Base-by-base conservation (phyloP, 805 yeast genomes). In the Deakozyma indianensis region DNA sequence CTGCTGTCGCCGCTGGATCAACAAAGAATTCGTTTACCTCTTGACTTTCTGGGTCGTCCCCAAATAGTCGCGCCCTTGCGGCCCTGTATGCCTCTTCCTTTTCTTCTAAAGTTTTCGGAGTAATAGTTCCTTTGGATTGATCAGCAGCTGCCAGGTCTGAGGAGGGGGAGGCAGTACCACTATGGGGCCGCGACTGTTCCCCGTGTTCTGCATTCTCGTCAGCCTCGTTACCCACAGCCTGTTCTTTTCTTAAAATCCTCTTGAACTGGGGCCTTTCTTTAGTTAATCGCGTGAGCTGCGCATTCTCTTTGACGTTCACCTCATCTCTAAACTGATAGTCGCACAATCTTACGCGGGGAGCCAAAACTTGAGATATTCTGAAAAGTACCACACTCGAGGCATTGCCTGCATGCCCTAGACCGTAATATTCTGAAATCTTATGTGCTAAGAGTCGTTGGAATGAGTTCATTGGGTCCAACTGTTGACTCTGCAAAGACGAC, bases 391-490 rank as follows among this genome's bases (percentile, higher is more conserved):
- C 38, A n/a, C 38, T n/a, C 5, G 18, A 14, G 18, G 38, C 38
- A n/a, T 9, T 32, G 7, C 38, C 38, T 5, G 69, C 69, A 54
- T 82, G 88, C 40, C 77, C 77, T 46, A 81, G 58, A 22, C 68
- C 64, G 54, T 80, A 78, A 56, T 79, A 80, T 32, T 77, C 80
- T 3, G 87, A 83, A 28, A 80, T 63, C 51, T 80, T 82, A 59
- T 83, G 88, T 0, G 81, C 70, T 45, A 83, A 61, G 41, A 83
- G 63, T 51, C 90, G 64, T 51, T 75, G 77, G 57, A 78, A 82
- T 2, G 86, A 78, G 58, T 82, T 82, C 70, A 77, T 71, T 4
- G 82, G 74, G 35, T 66, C 66, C 55, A 74, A 56, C 50, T 67
- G 62, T 67, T 64, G 53, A 59, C 56, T 68, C 51, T 60, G 67